Evolutionary conservation across 225 moss, liverwort and hornwort genomes (phyloP).

Genomic region (Climacium dendroides): DNA sequence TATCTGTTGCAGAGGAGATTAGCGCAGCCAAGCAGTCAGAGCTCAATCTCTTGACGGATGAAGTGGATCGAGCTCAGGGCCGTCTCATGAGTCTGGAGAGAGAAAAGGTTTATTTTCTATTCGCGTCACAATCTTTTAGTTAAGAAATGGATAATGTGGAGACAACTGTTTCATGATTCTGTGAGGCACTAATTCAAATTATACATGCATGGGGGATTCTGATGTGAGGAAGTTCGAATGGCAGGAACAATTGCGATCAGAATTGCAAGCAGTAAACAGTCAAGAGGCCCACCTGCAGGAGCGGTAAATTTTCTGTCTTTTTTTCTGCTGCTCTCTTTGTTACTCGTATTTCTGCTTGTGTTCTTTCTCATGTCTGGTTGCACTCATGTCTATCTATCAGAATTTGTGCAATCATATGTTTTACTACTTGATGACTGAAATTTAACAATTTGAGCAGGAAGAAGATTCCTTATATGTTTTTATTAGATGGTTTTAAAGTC

Average conservation of each 20-base stretch:
- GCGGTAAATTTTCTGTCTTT: conserved; percentile 33
- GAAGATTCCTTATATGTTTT: neutral
- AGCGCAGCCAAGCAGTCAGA: conserved; percentile 94
- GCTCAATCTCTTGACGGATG: conserved; percentile 83
- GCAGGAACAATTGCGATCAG: conserved; percentile 85
- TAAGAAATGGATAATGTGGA: neutral
- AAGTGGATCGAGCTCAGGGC: conserved; percentile 83
- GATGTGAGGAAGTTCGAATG: conserved; percentile 1
- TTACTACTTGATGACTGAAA: neutral
- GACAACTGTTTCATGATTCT: neutral
- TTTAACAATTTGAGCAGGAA: neutral
- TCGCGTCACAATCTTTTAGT: neutral
- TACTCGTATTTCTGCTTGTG: neutral
- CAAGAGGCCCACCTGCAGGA: conserved; percentile 73
- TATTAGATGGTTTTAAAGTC: neutral
- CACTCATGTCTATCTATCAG: neutral
- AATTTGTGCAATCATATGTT: neutral
- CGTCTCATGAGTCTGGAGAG: conserved; percentile 84
- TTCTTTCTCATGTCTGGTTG: neutral
- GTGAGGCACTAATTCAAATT: neutral
- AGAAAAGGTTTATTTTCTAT: conserved; percentile 59
- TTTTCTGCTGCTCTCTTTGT: neutral
- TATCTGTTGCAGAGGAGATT: conserved; percentile 77
- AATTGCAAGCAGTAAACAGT: conserved; percentile 71
- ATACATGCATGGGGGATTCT: neutral